Percentiles rank a stretch among this genome's conserved stretches.
These are phyloP conservation scores for Citropsis articulata DNA, from an alignment of 345 rosid genomes.

Conservation along the genomic window DNA sequence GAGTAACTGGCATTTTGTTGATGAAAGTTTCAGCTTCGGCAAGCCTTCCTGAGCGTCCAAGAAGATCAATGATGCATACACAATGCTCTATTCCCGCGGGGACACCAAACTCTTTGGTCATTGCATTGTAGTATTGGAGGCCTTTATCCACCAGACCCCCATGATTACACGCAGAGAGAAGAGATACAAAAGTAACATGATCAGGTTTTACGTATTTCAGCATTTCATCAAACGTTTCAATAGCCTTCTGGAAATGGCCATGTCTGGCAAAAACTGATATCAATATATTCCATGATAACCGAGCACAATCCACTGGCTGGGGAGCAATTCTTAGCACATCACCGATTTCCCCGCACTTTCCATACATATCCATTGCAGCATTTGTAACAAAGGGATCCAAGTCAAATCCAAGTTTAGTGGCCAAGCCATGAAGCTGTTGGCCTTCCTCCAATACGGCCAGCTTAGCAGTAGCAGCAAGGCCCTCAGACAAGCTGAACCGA, in stretches of 20 bases:
- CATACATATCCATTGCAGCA: conserved; percentile 86
- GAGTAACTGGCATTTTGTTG: conserved; percentile 62
- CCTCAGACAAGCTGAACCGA: conserved; percentile 73
- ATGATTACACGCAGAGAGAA: conserved; percentile 88
- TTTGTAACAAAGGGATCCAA: conserved; percentile 54
- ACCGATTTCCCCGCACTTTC: conserved; percentile 74
- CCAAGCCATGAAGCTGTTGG: conserved; percentile 65
- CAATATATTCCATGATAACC: conserved; percentile 77
- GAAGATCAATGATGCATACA: conserved; percentile 84
- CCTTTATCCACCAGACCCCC: conserved; percentile 84
- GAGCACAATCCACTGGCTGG: conserved; percentile 36
- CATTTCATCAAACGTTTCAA: conserved; percentile 77
- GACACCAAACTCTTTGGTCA: conserved; percentile 56
- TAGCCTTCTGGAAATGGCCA: conserved; percentile 57
- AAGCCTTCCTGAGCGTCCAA: conserved; percentile 81
- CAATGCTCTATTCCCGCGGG: conserved; percentile 65
- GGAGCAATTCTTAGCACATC: conserved; percentile 60
- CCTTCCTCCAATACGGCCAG: conserved; percentile 86
- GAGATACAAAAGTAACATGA: conserved; percentile 84
- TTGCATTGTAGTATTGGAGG: conserved; percentile 55
- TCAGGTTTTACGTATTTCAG: conserved; percentile 55
- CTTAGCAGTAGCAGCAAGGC: conserved; percentile 75
- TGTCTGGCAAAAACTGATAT: conserved; percentile 84
- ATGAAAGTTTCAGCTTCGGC: conserved; percentile 64
- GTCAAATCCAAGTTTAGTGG: conserved; percentile 62